These are phyloP conservation scores for Chara braunii DNA, from an alignment of 139 green algal genomes.

Conservation along the genomic window DNA sequence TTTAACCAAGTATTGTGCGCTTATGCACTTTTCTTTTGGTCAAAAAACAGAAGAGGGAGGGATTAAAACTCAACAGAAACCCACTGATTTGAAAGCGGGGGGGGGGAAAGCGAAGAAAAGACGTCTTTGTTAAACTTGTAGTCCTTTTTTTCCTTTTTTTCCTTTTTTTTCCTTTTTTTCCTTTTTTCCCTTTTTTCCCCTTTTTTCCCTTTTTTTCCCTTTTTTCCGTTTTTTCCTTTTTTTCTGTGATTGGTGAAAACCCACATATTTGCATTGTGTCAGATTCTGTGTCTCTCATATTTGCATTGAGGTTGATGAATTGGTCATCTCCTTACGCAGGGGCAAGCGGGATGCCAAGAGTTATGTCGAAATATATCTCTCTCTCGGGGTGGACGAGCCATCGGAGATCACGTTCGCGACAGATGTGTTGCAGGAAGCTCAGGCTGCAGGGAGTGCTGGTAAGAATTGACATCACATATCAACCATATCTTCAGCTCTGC, in stretches of 20 bases:
- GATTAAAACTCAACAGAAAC: no score
- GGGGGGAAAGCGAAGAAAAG: no score
- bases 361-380: slow-evolving; percentile 76
- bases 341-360: slow-evolving; percentile 35
- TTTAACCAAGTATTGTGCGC: no score
- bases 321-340: background rate
- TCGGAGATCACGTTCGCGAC: slow-evolving; percentile 77
- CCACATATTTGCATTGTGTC: background rate
- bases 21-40: no score
- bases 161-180: background rate
- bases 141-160: slow-evolving; percentile 6
- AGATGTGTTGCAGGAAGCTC: slow-evolving; percentile 69
- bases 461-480: background rate
- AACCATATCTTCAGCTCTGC: no score
- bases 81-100: no score
- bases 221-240: background rate
- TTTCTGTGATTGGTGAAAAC: background rate
- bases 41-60: no score
- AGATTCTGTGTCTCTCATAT: background rate
- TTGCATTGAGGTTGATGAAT: background rate
- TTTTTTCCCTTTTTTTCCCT: background rate
- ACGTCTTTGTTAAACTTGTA: no score
- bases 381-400: slow-evolving; percentile 61
- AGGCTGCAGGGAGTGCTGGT: slow-evolving; percentile 56
- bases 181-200: background rate